Evolutionary conservation across 495 filamentous ascomycete species (phyloP), one percentile per base, ranked within the genome.

Genomic region (Xylaria longipes): DNA sequence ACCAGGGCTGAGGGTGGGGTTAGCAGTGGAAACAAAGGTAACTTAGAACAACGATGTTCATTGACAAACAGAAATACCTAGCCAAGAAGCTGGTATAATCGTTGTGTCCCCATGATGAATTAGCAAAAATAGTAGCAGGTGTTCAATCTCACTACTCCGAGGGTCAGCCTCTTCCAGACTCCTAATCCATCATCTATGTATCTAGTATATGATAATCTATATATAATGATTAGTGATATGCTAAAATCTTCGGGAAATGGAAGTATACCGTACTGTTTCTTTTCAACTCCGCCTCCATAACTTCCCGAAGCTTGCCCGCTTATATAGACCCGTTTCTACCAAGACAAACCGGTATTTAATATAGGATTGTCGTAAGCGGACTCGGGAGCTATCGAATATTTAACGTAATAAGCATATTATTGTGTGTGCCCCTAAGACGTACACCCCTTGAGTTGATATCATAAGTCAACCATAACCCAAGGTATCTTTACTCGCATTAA

Each of bases 1-100:
- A 60, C 33, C 20, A 60, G 57, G 57, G 57, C 17, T 37, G 8
- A 15, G 14, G 14, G 57, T n/a, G 57, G 57, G 57, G 57, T 58
- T 17, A 35, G 6, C 57, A 22, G 57, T 60, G 52, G 52, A 17
- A 56, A 56, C 27, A 29, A 56, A 14, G 6, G 31, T 14, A 4
- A 31, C 52, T 56, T 5, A 7, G 12, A 17, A 31, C 31, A 56
- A 31, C 1, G 5, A 31, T 31, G 5, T 17, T 7, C 25, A 25
- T 56, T n/a, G 52, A 56, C 5, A 52, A 29, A 25, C 52, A 29
- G 22, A 27, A 56, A 17, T 31, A 31, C 14, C 22, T 17, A 4
- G 52, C 52, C 52, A 56, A 56, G 52, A 31, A 31, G 14, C 27
- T 31, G 27, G 27, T 56, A 5, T 25, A 20, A 56, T 17, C 14